Evolutionary conservation across 2,329 filamentous ascomycete genomes (phyloP).

Genomic region (Ophiostoma ulmi): DNA sequence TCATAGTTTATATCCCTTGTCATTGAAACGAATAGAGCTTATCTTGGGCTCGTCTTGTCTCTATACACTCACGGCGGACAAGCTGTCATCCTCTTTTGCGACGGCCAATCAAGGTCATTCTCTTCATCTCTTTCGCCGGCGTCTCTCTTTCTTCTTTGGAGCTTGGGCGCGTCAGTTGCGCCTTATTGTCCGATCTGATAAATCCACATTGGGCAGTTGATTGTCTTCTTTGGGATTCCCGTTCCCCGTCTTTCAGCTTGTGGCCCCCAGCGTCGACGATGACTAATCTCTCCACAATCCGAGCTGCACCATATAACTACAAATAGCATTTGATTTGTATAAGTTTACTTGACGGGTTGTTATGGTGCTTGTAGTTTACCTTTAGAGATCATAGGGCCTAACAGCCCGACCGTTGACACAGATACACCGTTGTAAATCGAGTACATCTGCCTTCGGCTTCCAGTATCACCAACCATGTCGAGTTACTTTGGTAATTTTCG

Average conservation of each 20-base stretch:
- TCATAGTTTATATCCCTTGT: not conserved
- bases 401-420: not conserved
- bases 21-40: not conserved
- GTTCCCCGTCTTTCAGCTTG: constrained; percentile 13
- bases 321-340: not conserved
- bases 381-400: too few relatives aligned
- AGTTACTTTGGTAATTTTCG: not conserved
- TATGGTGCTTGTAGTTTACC: too few relatives aligned
- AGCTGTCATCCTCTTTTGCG: not conserved
- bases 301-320: not conserved
- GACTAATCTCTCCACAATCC: not conserved
- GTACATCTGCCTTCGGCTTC: not conserved
- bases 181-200: not conserved
- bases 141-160: not conserved
- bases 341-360: too few relatives aligned
- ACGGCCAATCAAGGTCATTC: not conserved
- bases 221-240: constrained; percentile 7
- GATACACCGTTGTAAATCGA: not conserved
- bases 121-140: not conserved
- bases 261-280: not conserved
- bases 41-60: not conserved
- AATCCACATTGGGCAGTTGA: constrained; percentile 2
- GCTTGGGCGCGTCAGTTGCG: not conserved
- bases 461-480: not conserved
- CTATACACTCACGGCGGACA: not conserved